Percentiles rank a stretch among this genome's conserved stretches.
Evolutionary conservation across 352 stramenopile species (phyloP).

Genomic region (Thalassiosira tumida): DNA sequence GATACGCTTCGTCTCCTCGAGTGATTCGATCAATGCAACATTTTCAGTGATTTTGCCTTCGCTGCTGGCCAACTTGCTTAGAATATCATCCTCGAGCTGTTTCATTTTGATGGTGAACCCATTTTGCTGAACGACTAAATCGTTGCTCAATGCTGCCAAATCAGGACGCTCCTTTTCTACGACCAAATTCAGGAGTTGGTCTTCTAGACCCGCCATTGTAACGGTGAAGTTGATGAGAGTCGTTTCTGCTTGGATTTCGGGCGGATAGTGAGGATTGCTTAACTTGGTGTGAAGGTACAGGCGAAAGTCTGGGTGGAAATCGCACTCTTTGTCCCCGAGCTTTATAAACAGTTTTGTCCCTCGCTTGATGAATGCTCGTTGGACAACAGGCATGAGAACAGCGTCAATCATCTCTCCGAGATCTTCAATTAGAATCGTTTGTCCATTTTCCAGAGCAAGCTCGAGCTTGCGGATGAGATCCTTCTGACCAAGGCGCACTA

Average conservation of each 20-base stretch:
- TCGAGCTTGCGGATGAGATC: constrained; percentile 96
- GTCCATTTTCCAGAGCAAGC: constrained; percentile 94
- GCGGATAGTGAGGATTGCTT: constrained; percentile 98
- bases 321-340: constrained; percentile 95
- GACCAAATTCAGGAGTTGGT: constrained; percentile 96
- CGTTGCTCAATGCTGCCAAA: constrained; percentile 94
- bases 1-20: constrained; percentile 96
- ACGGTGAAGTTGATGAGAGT: constrained; percentile 98
- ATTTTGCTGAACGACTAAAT: constrained; percentile 95
- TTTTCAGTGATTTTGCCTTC: constrained; percentile 98
- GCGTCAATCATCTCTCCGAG: constrained; percentile 97
- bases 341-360: constrained; percentile 96
- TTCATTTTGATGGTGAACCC: constrained; percentile 95
- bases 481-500: constrained; percentile 96
- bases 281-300: constrained; percentile 98
- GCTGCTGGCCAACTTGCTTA: constrained; percentile 95
- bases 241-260: constrained; percentile 95
- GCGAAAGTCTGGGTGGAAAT: constrained; percentile 96
- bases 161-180: constrained; percentile 96
- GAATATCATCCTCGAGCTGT: constrained; percentile 96
- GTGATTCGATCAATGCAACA: constrained; percentile 95
- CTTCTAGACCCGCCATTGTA: constrained; percentile 95
- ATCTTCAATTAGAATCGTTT: constrained; percentile 97
- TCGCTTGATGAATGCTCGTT: constrained; percentile 96
- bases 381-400: constrained; percentile 96